Conservation (phyloP, 2,329 filamentous ascomycete species). For the Akanthomyces lecanii region DNA sequence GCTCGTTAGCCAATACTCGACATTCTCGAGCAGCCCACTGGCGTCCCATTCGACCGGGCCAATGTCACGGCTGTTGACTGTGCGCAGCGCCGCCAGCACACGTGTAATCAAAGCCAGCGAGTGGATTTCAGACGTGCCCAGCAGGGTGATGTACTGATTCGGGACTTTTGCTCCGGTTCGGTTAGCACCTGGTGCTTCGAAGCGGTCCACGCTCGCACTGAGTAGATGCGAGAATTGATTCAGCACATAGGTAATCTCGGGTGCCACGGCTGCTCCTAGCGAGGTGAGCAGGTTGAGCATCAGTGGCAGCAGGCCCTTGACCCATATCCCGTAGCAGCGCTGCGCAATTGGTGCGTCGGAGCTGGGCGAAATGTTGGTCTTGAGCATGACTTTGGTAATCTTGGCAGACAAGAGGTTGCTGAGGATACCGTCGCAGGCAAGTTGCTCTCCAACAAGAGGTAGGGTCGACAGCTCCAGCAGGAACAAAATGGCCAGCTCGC, state of each 20-base stretch:
- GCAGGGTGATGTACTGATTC: constrained; percentile 65
- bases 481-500: constrained; percentile 85
- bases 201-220: constrained; percentile 63
- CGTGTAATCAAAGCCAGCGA: constrained; percentile 70
- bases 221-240: constrained; percentile 85
- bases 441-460: constrained; percentile 76
- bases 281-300: constrained; percentile 83
- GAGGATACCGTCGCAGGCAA: constrained; percentile 82
- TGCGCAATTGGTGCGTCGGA: constrained; percentile 63
- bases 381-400: constrained; percentile 71
- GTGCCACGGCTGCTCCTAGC: constrained; percentile 74
- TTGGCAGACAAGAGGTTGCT: constrained; percentile 75
- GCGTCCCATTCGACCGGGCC: constrained; percentile 72
- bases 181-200: constrained; percentile 58
- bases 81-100: constrained; percentile 64
- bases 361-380: constrained; percentile 69
- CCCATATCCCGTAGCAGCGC: constrained; percentile 86
- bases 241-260: constrained; percentile 80
- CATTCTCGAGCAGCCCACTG: constrained; percentile 68
- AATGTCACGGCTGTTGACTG: constrained; percentile 66
- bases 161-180: constrained; percentile 46
- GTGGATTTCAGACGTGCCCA: constrained; percentile 72
- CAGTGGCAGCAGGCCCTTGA: constrained; percentile 78
- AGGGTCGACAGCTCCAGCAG: constrained; percentile 82
- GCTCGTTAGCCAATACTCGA: constrained; percentile 74